phyloP scores from a whole-genome alignment of 371 early-diverging fungal species.

The Apophysomyces elegans region DNA sequence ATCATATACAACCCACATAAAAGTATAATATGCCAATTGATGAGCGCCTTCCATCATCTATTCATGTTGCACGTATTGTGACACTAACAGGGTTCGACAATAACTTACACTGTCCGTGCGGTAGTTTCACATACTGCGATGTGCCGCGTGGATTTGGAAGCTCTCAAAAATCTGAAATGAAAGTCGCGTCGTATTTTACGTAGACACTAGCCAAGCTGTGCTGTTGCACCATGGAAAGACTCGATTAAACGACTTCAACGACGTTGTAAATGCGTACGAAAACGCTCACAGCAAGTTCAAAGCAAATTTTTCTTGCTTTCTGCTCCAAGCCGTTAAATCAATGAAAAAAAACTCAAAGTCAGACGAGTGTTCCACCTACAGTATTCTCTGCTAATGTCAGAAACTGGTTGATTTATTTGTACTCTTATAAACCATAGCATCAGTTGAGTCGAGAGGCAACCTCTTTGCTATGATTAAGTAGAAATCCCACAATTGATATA shows the following conservation, averaged over 20 bases:
- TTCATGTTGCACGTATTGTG: background rate
- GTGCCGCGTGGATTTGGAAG: background rate
- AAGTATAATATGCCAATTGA: background rate
- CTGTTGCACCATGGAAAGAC: background rate
- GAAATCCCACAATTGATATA: too few relatives aligned
- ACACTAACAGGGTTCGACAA: background rate
- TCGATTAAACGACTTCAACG: background rate
- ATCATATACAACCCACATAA: background rate
- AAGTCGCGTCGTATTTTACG: background rate
- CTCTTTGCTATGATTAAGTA: too few relatives aligned
- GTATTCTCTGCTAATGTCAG: background rate
- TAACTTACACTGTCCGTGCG: background rate
- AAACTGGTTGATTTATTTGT: too few relatives aligned
- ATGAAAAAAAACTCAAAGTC: background rate
- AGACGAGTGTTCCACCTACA: background rate
- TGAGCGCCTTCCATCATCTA: background rate
- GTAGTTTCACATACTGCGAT: background rate
- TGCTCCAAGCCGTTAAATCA: background rate
- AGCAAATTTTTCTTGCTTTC: background rate
- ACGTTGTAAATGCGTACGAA: background rate
- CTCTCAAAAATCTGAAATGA: background rate
- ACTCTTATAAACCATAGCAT: too few relatives aligned
- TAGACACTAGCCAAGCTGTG: background rate
- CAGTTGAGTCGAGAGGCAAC: too few relatives aligned
- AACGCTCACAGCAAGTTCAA: background rate